Percentiles rank a stretch among this genome's conserved stretches.
These are phyloP conservation scores for Epichloe aotearoae DNA, from an alignment of 2,329 filamentous ascomycete species.

Conservation along the genomic window DNA sequence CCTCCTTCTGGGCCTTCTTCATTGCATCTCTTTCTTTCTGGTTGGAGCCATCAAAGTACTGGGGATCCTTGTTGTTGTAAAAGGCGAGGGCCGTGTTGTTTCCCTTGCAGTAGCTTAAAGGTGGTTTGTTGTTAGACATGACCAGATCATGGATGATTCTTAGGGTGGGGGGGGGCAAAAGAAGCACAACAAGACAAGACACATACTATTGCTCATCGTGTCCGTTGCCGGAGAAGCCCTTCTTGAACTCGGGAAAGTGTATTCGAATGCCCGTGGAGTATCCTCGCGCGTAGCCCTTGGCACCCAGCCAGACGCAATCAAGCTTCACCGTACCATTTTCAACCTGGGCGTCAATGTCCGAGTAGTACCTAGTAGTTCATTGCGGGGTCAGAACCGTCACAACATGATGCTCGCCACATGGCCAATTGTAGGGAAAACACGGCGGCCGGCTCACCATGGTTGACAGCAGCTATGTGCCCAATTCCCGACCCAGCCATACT, in stretches of 20 bases:
- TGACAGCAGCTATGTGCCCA: slow-evolving; percentile 1
- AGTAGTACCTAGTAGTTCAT: slow-evolving; percentile 3
- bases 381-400: no score
- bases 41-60: slow-evolving; percentile 1
- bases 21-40: not conserved
- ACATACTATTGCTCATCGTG: not conserved
- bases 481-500: slow-evolving; percentile 2
- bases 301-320: slow-evolving; percentile 2
- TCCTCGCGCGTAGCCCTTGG: not conserved
- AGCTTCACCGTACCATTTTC: not conserved
- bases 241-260: not conserved
- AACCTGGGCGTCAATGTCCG: not conserved
- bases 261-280: slow-evolving; percentile 2
- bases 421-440: not conserved
- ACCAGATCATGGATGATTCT: no score
- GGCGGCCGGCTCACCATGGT: not conserved
- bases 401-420: no score
- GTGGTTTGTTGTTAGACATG: not conserved
- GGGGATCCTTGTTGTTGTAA: not conserved
- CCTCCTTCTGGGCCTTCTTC: not conserved
- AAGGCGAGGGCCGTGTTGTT: slow-evolving; percentile 1
- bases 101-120: not conserved
- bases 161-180: no score
- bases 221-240: not conserved
- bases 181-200: not conserved